A percentile compares a stretch with the other conserved stretches of the same genome.
Evolutionary conservation across 768 basidiomycete genomes (phyloP).

Genomic region (Nidularia pulvinata): DNA sequence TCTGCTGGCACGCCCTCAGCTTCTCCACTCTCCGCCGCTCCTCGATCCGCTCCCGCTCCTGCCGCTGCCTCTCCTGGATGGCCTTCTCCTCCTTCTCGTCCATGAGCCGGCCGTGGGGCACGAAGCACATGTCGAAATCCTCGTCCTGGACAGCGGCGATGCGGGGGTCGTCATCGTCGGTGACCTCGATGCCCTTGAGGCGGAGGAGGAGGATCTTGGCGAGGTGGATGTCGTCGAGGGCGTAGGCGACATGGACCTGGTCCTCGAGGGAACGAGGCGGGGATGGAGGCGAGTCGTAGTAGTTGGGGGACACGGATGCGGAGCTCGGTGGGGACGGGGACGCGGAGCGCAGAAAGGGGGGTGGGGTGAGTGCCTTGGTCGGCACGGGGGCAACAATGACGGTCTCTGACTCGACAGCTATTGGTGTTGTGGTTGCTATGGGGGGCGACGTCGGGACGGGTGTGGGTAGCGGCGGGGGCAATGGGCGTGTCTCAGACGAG

Average conservation of each 20-base stretch:
- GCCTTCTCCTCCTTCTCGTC: conserved; percentile 42
- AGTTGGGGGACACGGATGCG: conserved; percentile 31
- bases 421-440: not conserved
- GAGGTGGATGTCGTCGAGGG: conserved; percentile 64
- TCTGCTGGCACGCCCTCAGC: conserved; percentile 41
- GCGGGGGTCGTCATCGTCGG: conserved; percentile 58
- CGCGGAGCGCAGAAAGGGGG: conserved; percentile 18
- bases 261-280: conserved; percentile 53
- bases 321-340: conserved; percentile 24
- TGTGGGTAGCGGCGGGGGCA: not conserved
- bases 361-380: conserved; percentile 11
- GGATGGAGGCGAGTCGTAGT: conserved; percentile 44
- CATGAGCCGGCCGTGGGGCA: conserved; percentile 36
- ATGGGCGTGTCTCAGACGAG: not conserved
- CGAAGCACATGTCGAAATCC: conserved; percentile 47
- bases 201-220: conserved; percentile 65
- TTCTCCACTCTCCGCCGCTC: conserved; percentile 35
- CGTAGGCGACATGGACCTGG: conserved; percentile 68
- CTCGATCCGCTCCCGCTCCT: conserved; percentile 30
- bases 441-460: not conserved
- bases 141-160: conserved; percentile 59
- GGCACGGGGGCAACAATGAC: conserved; percentile 19
- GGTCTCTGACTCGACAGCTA: not conserved
- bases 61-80: conserved; percentile 29
- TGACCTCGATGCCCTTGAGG: conserved; percentile 62